Percentiles rank a stretch among this genome's conserved stretches.
These are phyloP conservation scores for Ceratocystis diversiconidia DNA, from an alignment of 2,329 filamentous ascomycete species.

Conservation along the genomic window DNA sequence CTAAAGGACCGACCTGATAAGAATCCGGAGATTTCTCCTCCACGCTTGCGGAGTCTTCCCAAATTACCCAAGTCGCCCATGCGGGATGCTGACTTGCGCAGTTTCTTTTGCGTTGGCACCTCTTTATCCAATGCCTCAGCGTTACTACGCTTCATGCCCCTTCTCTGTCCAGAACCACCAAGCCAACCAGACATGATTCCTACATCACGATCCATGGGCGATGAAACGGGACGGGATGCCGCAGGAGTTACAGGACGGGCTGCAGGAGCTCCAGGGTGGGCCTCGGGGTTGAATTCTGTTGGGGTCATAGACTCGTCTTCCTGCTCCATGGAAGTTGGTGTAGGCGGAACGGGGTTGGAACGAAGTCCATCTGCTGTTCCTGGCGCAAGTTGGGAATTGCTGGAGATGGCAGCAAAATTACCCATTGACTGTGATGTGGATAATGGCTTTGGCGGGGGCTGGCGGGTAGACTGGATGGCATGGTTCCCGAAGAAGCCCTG, in stretches of 20 bases:
- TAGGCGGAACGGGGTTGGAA: slow-evolving; percentile 16
- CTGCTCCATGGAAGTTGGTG: slow-evolving; percentile 13
- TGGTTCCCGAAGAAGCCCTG: slow-evolving; percentile 45
- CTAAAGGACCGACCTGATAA: slow-evolving; percentile 18
- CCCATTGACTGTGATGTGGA: slow-evolving; percentile 15
- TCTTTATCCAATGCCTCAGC: slow-evolving; percentile 27
- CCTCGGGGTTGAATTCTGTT: slow-evolving; percentile 14
- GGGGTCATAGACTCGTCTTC: slow-evolving; percentile 12
- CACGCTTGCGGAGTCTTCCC: slow-evolving; percentile 25
- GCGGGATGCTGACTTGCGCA: slow-evolving; percentile 37
- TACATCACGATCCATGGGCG: slow-evolving; percentile 17
- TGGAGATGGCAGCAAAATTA: slow-evolving; percentile 15
- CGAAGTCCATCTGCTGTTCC: slow-evolving; percentile 13
- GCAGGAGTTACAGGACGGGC: slow-evolving; percentile 13
- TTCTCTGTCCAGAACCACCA: slow-evolving; percentile 21
- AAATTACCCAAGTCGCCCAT: slow-evolving; percentile 29
- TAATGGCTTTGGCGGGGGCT: slow-evolving; percentile 26
- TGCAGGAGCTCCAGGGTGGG: slow-evolving; percentile 20
- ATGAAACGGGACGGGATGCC: slow-evolving; percentile 20
- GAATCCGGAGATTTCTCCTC: slow-evolving; percentile 18
- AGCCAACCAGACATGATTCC: slow-evolving; percentile 10
- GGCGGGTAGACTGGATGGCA: slow-evolving; percentile 42
- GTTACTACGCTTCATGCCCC: slow-evolving; percentile 39
- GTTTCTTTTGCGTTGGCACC: slow-evolving; percentile 31
- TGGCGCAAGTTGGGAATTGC: slow-evolving; percentile 10